phyloP scores from a whole-genome alignment of 1,284 basidiomycete genomes.

The Exobasidium rhododendri region DNA sequence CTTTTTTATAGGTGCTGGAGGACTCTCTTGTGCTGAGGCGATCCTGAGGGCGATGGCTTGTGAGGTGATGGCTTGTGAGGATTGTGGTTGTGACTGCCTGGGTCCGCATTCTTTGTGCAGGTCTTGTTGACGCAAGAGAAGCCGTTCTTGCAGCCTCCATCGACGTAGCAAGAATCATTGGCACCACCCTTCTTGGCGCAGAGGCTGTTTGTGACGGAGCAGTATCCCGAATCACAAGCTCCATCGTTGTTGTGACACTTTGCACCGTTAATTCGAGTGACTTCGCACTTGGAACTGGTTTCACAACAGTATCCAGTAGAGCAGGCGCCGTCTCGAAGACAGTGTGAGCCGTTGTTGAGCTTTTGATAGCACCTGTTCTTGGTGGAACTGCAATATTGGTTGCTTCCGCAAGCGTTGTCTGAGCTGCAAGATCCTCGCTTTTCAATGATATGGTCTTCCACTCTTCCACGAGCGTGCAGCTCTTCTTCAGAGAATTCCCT shows the following conservation, averaged over 20 bases:
- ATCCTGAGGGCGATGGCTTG: neutral
- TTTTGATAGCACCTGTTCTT: conserved; percentile 1
- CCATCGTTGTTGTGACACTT: conserved; percentile 2
- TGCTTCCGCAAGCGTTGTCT: neutral
- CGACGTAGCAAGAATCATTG: neutral
- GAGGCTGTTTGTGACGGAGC: neutral
- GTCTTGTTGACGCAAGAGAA: neutral
- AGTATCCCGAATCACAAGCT: neutral
- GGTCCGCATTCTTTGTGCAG: neutral
- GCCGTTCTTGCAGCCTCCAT: neutral
- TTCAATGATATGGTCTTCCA: conserved; percentile 1
- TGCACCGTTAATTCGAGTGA: neutral
- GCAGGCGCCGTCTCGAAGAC: neutral
- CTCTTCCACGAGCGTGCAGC: neutral
- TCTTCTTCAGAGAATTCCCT: conserved; percentile 6
- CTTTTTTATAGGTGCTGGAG: neutral
- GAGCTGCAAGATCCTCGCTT: neutral
- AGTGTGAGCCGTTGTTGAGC: neutral
- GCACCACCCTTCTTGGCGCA: neutral
- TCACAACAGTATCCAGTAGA: conserved; percentile 2
- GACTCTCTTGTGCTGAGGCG: neutral
- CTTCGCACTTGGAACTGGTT: neutral
- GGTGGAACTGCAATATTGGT: neutral
- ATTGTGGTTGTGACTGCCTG: neutral
- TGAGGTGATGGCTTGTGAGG: neutral